phyloP scores from a whole-genome alignment of 31 red algal species.

The Odonthalia washingtoniensis region DNA sequence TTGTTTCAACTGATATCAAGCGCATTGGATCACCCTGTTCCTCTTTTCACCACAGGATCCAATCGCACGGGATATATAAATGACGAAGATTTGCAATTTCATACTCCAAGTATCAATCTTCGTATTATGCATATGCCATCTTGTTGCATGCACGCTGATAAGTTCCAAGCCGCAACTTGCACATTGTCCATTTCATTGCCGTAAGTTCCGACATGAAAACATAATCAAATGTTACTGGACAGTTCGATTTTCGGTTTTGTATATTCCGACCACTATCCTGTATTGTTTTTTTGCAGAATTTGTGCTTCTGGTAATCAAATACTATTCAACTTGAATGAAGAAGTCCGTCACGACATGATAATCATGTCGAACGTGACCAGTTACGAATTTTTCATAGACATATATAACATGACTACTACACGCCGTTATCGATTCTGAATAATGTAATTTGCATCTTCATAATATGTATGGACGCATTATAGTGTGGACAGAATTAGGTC shows the following conservation, averaged over 20 bases:
- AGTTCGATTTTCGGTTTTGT: constrained; percentile 96
- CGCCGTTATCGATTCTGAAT: constrained; percentile 97
- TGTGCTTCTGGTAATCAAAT: no score
- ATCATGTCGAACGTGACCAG: constrained; percentile 94
- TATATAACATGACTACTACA: constrained; percentile 90
- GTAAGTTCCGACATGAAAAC: constrained; percentile 93
- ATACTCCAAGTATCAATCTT: constrained; percentile 90
- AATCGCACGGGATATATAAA: constrained; percentile 90
- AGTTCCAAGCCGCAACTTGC: constrained; percentile 97
- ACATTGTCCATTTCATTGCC: constrained; percentile 98
- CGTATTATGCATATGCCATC: constrained; percentile 92
- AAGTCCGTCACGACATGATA: constrained; percentile 90
- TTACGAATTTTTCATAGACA: constrained; percentile 91
- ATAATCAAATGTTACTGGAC: constrained; percentile 97
- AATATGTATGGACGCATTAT: constrained; percentile 99
- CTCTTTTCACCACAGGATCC: constrained; percentile 97
- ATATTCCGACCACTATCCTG: constrained; percentile 95
- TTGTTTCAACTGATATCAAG: constrained; percentile 95
- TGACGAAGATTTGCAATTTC: constrained; percentile 94
- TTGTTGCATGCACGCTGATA: constrained; percentile 88
- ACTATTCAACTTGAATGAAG: no score
- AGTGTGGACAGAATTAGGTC: constrained; percentile 85
- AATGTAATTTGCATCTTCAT: constrained; percentile 98
- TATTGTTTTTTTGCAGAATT: constrained; percentile 55
- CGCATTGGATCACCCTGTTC: constrained; percentile 95